Percentiles rank a stretch among this genome's conserved stretches.
Conservation (phyloP, 2,329 filamentous ascomycete species). For the Whalleya microplaca region DNA sequence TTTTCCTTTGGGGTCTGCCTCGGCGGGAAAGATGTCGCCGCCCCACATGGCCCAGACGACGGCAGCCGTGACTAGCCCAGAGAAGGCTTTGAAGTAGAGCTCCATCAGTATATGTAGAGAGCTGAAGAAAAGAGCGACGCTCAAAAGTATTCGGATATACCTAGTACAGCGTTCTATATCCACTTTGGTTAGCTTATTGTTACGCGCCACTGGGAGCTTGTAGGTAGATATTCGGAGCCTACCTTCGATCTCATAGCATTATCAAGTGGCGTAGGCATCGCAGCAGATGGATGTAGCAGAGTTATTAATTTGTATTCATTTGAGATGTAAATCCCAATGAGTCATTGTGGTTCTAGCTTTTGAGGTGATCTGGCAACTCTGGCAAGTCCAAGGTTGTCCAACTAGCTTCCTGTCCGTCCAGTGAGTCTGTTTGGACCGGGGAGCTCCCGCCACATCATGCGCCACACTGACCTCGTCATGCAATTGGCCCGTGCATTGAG, state of each 20-base stretch:
- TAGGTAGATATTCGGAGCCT: constrained; percentile 11
- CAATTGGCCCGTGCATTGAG: constrained; percentile 18
- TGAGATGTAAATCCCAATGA: constrained; percentile 4
- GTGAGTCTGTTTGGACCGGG: background rate
- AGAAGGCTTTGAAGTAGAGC: constrained; percentile 65
- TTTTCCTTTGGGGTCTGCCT: constrained; percentile 77
- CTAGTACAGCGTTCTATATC: constrained; percentile 68
- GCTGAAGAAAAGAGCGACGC: constrained; percentile 4
- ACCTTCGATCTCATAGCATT: constrained; percentile 72
- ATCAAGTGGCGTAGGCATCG: constrained; percentile 72
- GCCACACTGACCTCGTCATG: constrained; percentile 2
- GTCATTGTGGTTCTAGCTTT: constrained; percentile 13
- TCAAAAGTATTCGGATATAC: constrained; percentile 45
- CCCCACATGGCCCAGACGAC: constrained; percentile 87
- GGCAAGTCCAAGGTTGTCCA: constrained; percentile 16
- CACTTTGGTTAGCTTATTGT: constrained; percentile 14
- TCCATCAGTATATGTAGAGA: constrained; percentile 28
- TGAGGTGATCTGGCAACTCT: constrained; percentile 25
- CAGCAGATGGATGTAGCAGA: constrained; percentile 25
- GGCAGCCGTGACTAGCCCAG: constrained; percentile 78
- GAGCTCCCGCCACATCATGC: constrained; percentile 31
- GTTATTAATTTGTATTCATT: constrained; percentile 1
- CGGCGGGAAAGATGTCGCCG: constrained; percentile 77
- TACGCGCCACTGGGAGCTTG: background rate
- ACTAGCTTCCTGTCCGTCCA: background rate